These are phyloP conservation scores for Phytophthora uliginosa DNA, from an alignment of 352 stramenopile genomes.

Conservation along the genomic window DNA sequence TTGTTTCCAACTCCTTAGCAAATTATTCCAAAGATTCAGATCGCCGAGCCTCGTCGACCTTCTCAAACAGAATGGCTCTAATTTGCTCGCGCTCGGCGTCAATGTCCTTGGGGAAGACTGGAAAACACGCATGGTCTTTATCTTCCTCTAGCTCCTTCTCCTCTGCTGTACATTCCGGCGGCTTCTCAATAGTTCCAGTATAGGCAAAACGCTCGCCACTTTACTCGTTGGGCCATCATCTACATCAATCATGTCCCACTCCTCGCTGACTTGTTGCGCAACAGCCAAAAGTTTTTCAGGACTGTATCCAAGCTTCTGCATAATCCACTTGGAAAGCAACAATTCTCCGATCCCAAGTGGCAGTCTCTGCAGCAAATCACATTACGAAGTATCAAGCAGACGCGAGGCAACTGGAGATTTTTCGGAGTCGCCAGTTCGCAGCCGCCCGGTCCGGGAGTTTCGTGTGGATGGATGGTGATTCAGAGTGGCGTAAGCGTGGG, in stretches of 20 bases:
- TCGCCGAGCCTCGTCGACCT: not conserved
- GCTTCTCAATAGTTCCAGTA: not conserved
- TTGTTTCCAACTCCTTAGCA: not conserved
- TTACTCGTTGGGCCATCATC: not conserved
- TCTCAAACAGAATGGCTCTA: not conserved
- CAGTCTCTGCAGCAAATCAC: conserved; percentile 8
- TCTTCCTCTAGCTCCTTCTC: not conserved
- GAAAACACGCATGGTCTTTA: not conserved
- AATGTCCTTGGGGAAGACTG: not conserved
- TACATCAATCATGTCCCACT: not conserved
- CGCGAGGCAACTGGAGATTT: too few relatives aligned
- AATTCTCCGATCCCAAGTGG: conserved; percentile 1
- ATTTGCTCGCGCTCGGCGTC: not conserved
- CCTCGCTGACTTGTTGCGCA: not conserved
- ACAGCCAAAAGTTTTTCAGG: not conserved
- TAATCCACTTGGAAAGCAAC: conserved; percentile 13
- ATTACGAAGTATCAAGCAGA: conserved; percentile 12
- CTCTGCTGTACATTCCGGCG: not conserved
- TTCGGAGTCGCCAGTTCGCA: too few relatives aligned
- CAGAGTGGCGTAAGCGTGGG: too few relatives aligned
- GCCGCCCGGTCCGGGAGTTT: too few relatives aligned
- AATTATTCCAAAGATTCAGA: not conserved
- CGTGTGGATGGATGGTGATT: too few relatives aligned
- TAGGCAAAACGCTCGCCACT: not conserved
- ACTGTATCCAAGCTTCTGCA: conserved; percentile 9